phyloP scores from a whole-genome alignment of 1,284 basidiomycete genomes.

The Cutaneotrichosporon sp. region DNA sequence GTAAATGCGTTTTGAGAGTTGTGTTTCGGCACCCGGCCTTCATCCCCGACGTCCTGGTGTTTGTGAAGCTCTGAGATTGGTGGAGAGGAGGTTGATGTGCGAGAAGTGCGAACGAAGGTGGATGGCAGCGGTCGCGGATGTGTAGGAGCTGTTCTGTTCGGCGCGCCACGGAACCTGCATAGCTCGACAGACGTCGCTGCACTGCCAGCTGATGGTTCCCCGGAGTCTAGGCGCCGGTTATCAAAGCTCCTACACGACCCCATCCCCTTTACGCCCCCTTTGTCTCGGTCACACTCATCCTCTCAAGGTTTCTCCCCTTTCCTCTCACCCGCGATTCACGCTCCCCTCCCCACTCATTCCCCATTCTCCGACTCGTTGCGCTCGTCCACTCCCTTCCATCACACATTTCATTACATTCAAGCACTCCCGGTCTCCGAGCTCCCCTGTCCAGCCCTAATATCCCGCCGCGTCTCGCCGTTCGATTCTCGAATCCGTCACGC shows the following conservation, averaged over 20 bases:
- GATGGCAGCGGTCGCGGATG: constrained; percentile 24
- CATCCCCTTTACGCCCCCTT: too few species aligned
- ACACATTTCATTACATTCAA: background rate
- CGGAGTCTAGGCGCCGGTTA: constrained; percentile 18
- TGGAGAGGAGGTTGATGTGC: constrained; percentile 6
- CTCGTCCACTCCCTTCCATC: constrained; percentile 1
- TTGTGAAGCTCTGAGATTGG: background rate
- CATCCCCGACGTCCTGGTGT: background rate
- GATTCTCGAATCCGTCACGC: constrained; percentile 5
- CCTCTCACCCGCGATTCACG: background rate
- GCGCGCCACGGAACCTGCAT: constrained; percentile 18
- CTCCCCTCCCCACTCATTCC: background rate
- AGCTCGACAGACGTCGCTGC: constrained; percentile 21
- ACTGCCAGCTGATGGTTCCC: constrained; percentile 16
- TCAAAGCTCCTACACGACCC: constrained; percentile 6
- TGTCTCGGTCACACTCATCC: too few species aligned
- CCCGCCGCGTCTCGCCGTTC: constrained; percentile 1
- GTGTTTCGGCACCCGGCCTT: background rate
- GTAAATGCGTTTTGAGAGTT: constrained; percentile 12
- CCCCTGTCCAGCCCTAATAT: background rate
- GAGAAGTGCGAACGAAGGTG: constrained; percentile 11
- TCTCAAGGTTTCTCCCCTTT: too few species aligned
- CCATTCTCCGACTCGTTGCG: background rate
- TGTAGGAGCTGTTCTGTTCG: constrained; percentile 18
- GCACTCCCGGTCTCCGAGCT: background rate